Evolutionary conservation across 2,329 filamentous ascomycete genomes (phyloP).

Genomic region (Curvularia verruculosa): DNA sequence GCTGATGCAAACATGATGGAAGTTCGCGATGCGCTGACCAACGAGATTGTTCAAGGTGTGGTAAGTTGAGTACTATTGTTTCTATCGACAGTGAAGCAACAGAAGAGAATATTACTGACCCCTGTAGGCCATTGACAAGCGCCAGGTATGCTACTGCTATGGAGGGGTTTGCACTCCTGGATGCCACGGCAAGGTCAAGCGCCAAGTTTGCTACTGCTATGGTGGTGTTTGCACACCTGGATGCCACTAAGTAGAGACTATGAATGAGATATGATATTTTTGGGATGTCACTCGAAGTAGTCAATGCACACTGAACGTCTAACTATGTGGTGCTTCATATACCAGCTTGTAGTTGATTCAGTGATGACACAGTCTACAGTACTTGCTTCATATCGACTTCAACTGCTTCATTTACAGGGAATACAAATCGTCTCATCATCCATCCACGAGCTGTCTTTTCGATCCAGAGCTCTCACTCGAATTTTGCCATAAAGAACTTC

Average conservation of each 20-base stretch:
- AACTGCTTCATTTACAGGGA: too few species aligned
- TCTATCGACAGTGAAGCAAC: neutral
- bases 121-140: neutral
- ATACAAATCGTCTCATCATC: too few species aligned
- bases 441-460: too few species aligned
- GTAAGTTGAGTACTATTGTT: neutral
- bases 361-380: too few species aligned
- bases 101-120: neutral
- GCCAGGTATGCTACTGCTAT: slow-evolving; percentile 7
- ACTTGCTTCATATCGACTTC: neutral
- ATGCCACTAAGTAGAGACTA: neutral
- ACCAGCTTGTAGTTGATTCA: neutral
- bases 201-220: slow-evolving; percentile 7
- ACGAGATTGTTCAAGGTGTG: neutral
- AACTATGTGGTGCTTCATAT: neutral
- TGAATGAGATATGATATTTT: neutral
- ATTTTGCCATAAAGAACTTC: too few species aligned
- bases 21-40: slow-evolving; percentile 1
- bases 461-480: too few species aligned
- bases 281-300: neutral
- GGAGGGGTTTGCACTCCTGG: slow-evolving; percentile 4
- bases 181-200: neutral
- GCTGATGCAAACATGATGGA: slow-evolving; percentile 1
- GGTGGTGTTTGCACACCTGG: slow-evolving; percentile 4
- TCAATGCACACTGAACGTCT: neutral